Evolutionary conservation across 495 filamentous ascomycete species (phyloP).

Genomic region (Neurospora discreta): DNA sequence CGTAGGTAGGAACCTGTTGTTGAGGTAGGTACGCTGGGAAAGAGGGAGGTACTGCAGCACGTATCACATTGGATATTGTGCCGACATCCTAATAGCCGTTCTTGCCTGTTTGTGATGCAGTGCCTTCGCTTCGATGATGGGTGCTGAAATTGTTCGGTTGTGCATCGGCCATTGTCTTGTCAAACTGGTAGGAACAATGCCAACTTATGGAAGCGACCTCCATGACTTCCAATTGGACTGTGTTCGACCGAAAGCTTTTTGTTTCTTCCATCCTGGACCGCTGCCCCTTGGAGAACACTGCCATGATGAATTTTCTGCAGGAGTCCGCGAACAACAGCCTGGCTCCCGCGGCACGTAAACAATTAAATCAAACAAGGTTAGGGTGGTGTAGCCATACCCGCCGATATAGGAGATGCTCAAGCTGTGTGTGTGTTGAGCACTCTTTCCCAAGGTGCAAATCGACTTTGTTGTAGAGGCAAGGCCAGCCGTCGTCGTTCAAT

Average conservation of each 20-base stretch:
- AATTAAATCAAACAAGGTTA: no score
- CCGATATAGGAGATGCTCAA: background rate
- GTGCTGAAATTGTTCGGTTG: background rate
- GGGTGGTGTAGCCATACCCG: background rate
- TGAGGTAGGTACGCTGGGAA: background rate
- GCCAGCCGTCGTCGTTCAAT: background rate
- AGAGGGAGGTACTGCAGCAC: constrained; percentile 1
- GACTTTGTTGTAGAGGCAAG: background rate
- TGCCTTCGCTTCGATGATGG: background rate
- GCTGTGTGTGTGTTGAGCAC: background rate
- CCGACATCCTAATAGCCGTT: background rate
- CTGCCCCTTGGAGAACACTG: background rate
- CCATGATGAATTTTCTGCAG: background rate
- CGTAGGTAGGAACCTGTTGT: background rate
- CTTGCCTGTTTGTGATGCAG: constrained; percentile 1
- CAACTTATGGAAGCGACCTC: background rate
- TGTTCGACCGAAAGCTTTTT: background rate
- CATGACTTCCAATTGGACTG: background rate
- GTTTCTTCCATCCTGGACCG: background rate
- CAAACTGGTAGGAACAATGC: background rate
- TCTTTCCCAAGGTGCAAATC: background rate
- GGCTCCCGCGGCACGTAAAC: background rate
- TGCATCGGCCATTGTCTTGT: background rate
- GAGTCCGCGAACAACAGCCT: background rate
- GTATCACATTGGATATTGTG: background rate